Evolutionary conservation across 2,329 filamentous ascomycete species (phyloP).

Genomic region (Plectosphaerella cucumerina): DNA sequence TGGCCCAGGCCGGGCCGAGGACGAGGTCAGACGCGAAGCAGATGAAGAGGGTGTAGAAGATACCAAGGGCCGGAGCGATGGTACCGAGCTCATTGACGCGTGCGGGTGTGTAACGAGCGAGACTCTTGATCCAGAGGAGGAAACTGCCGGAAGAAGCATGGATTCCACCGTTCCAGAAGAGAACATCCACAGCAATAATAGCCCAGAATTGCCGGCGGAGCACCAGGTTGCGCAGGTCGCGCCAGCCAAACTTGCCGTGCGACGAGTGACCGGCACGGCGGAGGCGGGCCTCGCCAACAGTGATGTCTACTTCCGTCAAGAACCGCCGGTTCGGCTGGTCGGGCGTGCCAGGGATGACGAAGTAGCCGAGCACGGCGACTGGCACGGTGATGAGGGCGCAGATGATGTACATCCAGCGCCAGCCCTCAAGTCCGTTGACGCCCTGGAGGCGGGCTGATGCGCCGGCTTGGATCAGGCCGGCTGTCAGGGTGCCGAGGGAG

Average conservation of each 20-base stretch:
- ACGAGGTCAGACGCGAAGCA: constrained; percentile 52
- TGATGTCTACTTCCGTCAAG: constrained; percentile 40
- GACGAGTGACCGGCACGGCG: constrained; percentile 35
- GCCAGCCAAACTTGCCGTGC: constrained; percentile 26
- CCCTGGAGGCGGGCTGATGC: constrained; percentile 35
- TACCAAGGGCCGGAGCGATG: constrained; percentile 49
- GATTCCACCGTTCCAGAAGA: constrained; percentile 54
- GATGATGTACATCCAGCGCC: constrained; percentile 57
- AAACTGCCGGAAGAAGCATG: constrained; percentile 44
- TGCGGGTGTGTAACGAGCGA: constrained; percentile 40
- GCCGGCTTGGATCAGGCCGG: constrained; percentile 43
- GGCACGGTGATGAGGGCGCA: constrained; percentile 51
- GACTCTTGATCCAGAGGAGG: constrained; percentile 54
- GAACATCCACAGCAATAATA: constrained; percentile 43
- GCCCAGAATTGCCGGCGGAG: constrained; percentile 44
- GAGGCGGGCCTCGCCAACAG: constrained; percentile 39
- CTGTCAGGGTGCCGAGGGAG: constrained; percentile 46
- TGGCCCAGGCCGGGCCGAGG: constrained; percentile 49
- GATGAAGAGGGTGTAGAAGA: constrained; percentile 50
- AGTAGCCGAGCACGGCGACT: constrained; percentile 43
- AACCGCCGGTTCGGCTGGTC: constrained; percentile 43
- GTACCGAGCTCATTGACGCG: constrained; percentile 48
- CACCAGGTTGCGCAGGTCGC: constrained; percentile 26
- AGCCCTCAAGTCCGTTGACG: constrained; percentile 40
- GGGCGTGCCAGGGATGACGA: constrained; percentile 43